Percentiles rank a stretch among this genome's conserved stretches.
Conservation (phyloP, 306 rosid genomes). For the Malus fusca region DNA sequence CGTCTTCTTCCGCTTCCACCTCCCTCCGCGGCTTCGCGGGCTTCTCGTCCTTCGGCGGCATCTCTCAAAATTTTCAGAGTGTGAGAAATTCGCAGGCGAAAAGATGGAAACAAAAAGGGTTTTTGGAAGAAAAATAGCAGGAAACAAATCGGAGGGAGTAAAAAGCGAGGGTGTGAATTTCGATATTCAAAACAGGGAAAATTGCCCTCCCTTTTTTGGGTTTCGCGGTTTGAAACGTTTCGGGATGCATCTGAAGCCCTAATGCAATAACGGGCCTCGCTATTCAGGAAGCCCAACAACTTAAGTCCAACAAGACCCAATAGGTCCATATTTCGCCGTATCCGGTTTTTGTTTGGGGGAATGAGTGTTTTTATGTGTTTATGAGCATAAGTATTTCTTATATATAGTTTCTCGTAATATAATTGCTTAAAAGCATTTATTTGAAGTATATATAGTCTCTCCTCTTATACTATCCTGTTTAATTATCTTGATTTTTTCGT, state of each 20-base stretch:
- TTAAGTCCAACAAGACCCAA: background rate
- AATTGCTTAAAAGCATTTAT: too few relatives aligned
- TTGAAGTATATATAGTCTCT: too few relatives aligned
- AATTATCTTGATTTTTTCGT: too few relatives aligned
- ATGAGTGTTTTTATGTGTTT: too few relatives aligned
- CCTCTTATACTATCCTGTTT: too few relatives aligned
- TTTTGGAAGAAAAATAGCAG: background rate
- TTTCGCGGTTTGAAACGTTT: background rate
- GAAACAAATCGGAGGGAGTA: background rate
- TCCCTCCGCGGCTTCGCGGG: constrained; percentile 13
- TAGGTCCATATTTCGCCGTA: background rate
- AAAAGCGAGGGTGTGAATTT: background rate
- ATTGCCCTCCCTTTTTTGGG: background rate
- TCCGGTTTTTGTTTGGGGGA: too few relatives aligned
- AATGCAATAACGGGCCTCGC: background rate
- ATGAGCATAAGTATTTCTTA: too few relatives aligned
- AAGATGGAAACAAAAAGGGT: background rate
- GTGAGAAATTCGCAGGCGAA: background rate
- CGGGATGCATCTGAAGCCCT: background rate
- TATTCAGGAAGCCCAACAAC: background rate
- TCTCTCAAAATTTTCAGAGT: background rate
- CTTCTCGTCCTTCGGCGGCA: constrained; percentile 54
- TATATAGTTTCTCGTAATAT: too few relatives aligned
- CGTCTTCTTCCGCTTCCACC: constrained; percentile 22
- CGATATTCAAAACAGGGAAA: background rate